phyloP scores from a whole-genome alignment of 169 alveolate species.

The Amoebophrya sp. region DNA sequence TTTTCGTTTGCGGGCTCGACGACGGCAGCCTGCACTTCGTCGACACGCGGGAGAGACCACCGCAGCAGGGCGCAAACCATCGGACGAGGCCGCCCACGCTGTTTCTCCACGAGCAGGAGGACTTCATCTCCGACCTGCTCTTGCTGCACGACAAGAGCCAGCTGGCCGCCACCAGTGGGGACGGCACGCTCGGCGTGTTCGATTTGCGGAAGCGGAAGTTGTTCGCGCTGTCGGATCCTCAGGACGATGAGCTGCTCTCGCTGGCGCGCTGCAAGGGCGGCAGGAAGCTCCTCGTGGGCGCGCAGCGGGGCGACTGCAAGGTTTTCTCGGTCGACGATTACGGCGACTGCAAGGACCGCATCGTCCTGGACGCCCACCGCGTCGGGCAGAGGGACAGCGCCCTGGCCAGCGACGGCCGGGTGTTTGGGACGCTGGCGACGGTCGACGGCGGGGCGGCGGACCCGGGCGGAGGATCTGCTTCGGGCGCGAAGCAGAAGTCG shows the following conservation, averaged over 20 bases:
- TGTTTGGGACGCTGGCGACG: not conserved
- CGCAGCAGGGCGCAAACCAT: not conserved
- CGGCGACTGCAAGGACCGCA: slow-evolving; percentile 5
- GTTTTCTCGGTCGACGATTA: not conserved
- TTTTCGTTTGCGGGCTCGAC: not conserved
- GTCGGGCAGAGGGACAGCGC: too few species aligned
- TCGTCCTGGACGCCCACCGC: not conserved
- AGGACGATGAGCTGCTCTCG: not conserved
- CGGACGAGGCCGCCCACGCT: not conserved
- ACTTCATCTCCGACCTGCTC: not conserved
- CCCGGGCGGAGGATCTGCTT: not conserved
- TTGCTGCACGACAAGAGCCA: not conserved
- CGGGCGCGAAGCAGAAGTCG: not conserved
- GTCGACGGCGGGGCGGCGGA: not conserved
- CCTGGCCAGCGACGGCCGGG: not conserved
- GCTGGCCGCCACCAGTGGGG: not conserved
- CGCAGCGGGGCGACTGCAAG: not conserved
- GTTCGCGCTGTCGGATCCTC: not conserved
- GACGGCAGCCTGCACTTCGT: not conserved
- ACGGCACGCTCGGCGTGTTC: not conserved
- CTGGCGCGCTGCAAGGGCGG: not conserved
- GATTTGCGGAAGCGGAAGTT: not conserved
- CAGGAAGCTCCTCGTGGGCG: not conserved
- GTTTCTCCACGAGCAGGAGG: not conserved
- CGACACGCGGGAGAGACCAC: not conserved